phyloP scores from a whole-genome alignment of 768 basidiomycete genomes.

The Agaricus sinodeliciosus region DNA sequence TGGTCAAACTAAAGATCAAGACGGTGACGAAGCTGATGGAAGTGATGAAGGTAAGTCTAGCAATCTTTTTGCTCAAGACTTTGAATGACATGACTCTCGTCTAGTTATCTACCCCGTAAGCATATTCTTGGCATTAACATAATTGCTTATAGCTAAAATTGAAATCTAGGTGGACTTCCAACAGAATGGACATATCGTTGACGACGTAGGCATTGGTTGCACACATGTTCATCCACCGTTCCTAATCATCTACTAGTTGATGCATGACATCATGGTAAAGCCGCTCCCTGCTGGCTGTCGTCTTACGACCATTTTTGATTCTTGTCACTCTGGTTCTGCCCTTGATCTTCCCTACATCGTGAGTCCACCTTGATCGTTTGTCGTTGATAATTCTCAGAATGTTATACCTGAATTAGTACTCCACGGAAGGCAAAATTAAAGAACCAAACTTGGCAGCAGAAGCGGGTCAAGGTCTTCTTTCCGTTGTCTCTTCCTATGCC shows the following conservation, averaged over 20 bases:
- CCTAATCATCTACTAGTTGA: constrained; percentile 30
- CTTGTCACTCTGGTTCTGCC: constrained; percentile 86
- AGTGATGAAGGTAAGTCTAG: constrained; percentile 62
- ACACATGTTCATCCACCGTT: neutral
- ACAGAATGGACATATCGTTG: constrained; percentile 69
- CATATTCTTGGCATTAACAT: constrained; percentile 15
- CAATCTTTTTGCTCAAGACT: neutral
- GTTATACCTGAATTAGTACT: constrained; percentile 48
- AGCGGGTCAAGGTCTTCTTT: constrained; percentile 82
- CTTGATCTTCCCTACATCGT: constrained; percentile 73
- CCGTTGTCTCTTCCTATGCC: constrained; percentile 70
- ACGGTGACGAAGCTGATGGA: constrained; percentile 84
- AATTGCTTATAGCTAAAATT: neutral
- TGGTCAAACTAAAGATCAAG: constrained; percentile 77
- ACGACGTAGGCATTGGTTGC: constrained; percentile 60
- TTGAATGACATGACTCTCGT: neutral
- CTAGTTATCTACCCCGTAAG: constrained; percentile 86
- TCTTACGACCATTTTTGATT: constrained; percentile 77
- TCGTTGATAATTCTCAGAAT: neutral
- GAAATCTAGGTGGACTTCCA: constrained; percentile 40
- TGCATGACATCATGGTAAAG: constrained; percentile 78
- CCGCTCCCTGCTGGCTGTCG: constrained; percentile 83
- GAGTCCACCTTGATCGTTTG: constrained; percentile 14
- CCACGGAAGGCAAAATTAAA: constrained; percentile 92
- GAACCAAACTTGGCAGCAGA: constrained; percentile 86